Percentiles rank a stretch among this genome's conserved stretches.
phyloP scores from a whole-genome alignment of 1,139 yeast species.

The Oligophagozyma castellii region DNA sequence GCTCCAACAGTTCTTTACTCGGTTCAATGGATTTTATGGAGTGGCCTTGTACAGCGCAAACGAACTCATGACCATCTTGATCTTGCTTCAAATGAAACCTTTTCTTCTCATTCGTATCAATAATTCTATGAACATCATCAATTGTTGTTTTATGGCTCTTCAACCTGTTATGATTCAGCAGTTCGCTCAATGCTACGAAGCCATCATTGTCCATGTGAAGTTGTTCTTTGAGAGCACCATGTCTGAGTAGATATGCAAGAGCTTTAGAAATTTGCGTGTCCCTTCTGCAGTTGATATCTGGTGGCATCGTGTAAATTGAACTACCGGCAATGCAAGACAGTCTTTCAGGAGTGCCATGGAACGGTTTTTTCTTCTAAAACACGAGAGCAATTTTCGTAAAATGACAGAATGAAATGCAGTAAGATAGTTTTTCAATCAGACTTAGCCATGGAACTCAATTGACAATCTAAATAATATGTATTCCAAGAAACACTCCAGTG shows the following conservation, averaged over 20 bases:
- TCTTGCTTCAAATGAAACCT: slow-evolving; percentile 38
- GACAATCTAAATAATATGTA: too few species aligned
- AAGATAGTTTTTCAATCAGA: too few species aligned
- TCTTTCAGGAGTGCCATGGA: too few species aligned
- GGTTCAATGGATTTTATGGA: slow-evolving; percentile 37
- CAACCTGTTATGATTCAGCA: slow-evolving; percentile 46
- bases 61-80: slow-evolving; percentile 26
- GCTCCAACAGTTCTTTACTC: slow-evolving; percentile 31
- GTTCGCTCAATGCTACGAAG: slow-evolving; percentile 38
- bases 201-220: slow-evolving; percentile 56
- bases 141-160: slow-evolving; percentile 40
- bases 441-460: too few species aligned
- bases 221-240: slow-evolving; percentile 65
- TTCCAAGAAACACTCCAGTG: too few species aligned
- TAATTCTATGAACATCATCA: slow-evolving; percentile 49
- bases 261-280: slow-evolving; percentile 54
- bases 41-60: slow-evolving; percentile 93
- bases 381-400: too few species aligned
- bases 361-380: too few species aligned
- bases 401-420: too few species aligned
- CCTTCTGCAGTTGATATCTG: slow-evolving; percentile 22
- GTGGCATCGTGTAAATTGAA: too few species aligned
- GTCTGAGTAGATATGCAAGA: slow-evolving; percentile 65
- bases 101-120: slow-evolving; percentile 51
- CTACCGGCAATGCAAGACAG: too few species aligned